Percentiles rank a stretch among this genome's conserved stretches.
Conservation (phyloP, 495 filamentous ascomycete species). For the Podospora didyma region DNA sequence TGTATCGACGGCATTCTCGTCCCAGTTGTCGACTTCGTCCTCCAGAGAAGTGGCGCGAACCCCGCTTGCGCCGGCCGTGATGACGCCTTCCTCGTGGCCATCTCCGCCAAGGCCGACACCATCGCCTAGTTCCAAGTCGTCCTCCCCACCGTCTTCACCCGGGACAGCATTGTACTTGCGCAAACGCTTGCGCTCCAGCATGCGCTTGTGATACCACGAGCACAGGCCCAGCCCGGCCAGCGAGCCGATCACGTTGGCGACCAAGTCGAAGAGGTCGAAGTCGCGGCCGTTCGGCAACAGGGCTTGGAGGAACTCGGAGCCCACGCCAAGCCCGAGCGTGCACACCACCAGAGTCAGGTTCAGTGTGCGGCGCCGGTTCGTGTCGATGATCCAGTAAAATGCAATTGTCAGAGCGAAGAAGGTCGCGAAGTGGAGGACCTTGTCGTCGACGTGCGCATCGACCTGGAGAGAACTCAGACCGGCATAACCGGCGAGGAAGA, state of each 20-base stretch:
- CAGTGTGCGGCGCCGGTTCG: conserved; percentile 73
- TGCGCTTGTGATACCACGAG: conserved; percentile 88
- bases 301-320: conserved; percentile 81
- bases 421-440: conserved; percentile 79
- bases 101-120: conserved; percentile 38
- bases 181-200: conserved; percentile 83
- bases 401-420: conserved; percentile 83
- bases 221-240: conserved; percentile 66
- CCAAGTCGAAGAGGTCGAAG: conserved; percentile 82
- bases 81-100: conserved; percentile 33
- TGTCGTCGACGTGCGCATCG: conserved; percentile 65
- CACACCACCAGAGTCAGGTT: conserved; percentile 81
- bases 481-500: conserved; percentile 71
- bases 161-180: conserved; percentile 65
- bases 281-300: conserved; percentile 73
- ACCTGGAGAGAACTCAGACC: conserved; percentile 63
- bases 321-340: conserved; percentile 68
- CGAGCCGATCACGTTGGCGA: conserved; percentile 84
- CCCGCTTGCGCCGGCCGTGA: conserved; percentile 22
- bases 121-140: conserved; percentile 55
- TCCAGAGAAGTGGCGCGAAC: conserved; percentile 46
- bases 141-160: conserved; percentile 43
- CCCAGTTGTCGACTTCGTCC: conserved; percentile 78
- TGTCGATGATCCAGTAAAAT: conserved; percentile 98
- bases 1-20: conserved; percentile 70